phyloP scores from a whole-genome alignment of 495 filamentous ascomycete species.

The Evernia prunastri region DNA sequence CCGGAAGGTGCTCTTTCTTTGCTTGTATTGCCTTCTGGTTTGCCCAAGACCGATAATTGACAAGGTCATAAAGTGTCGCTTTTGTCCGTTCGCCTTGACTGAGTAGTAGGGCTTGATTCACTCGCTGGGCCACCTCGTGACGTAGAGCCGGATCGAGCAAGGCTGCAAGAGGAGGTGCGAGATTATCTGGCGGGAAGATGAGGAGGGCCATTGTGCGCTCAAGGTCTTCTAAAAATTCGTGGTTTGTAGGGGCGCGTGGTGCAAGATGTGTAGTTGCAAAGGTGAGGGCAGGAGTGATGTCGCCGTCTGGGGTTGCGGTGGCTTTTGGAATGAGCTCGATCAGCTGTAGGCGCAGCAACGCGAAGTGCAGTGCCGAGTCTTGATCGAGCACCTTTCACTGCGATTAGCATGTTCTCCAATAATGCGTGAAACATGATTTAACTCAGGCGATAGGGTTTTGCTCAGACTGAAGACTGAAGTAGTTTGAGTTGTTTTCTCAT shows the following conservation, averaged over 20 bases:
- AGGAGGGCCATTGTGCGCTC: constrained; percentile 90
- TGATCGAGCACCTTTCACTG: constrained; percentile 72
- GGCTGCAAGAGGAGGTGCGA: constrained; percentile 66
- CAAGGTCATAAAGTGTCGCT: constrained; percentile 70
- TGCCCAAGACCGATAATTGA: constrained; percentile 77
- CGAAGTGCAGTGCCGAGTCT: constrained; percentile 80
- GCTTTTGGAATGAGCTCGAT: constrained; percentile 84
- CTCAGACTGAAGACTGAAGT: constrained; percentile 97
- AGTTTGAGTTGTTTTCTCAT: constrained; percentile 90
- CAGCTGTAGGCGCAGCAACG: constrained; percentile 81
- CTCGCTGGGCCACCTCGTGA: constrained; percentile 67
- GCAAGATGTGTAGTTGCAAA: constrained; percentile 86
- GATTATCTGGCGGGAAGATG: constrained; percentile 71
- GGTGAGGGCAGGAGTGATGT: constrained; percentile 73
- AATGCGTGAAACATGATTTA: neutral
- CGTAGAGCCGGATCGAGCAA: constrained; percentile 79
- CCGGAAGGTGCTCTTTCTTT: constrained; percentile 69
- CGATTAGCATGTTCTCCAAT: constrained; percentile 26
- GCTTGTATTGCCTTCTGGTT: constrained; percentile 67
- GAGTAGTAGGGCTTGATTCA: constrained; percentile 80
- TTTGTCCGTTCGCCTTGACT: constrained; percentile 65
- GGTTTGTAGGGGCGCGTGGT: constrained; percentile 76
- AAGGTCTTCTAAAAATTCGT: constrained; percentile 75
- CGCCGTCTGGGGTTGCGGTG: constrained; percentile 55
- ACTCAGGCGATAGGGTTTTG: constrained; percentile 33